A percentile compares a stretch with the other conserved stretches of the same genome.
phyloP scores from a whole-genome alignment of 768 basidiomycete species.

The Lanmaoa pseudosensibilis region DNA sequence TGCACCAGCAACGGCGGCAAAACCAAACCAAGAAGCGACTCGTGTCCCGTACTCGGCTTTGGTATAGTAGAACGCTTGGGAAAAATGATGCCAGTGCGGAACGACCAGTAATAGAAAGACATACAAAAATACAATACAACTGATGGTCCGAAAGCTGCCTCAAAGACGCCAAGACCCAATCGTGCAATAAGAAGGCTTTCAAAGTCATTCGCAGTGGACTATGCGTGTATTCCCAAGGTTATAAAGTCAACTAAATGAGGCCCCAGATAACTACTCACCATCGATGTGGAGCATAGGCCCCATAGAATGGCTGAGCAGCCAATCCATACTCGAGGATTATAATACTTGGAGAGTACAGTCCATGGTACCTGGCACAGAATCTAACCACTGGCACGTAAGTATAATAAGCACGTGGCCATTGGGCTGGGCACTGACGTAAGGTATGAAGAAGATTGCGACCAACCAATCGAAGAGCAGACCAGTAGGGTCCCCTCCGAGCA shows the following conservation, averaged over 20 bases:
- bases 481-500: conserved; percentile 64
- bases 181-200: conserved; percentile 31
- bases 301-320: conserved; percentile 69
- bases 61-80: conserved; percentile 50
- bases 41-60: conserved; percentile 47
- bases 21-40: conserved; percentile 53
- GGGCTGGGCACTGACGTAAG: conserved; percentile 53
- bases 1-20: conserved; percentile 56
- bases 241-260: neutral
- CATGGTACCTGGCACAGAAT: conserved; percentile 72
- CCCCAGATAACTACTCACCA: conserved; percentile 42
- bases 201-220: conserved; percentile 32
- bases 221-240: neutral
- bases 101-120: conserved; percentile 15
- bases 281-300: conserved; percentile 70
- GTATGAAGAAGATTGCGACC: conserved; percentile 75
- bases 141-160: conserved; percentile 35
- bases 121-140: conserved; percentile 35
- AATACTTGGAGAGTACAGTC: conserved; percentile 63
- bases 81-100: neutral
- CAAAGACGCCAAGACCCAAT: conserved; percentile 35
- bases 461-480: conserved; percentile 77
- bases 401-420: neutral
- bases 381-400: conserved; percentile 35
- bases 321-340: conserved; percentile 68